Evolutionary conservation across 2,329 filamentous ascomycete species (phyloP), one percentile per base, ranked within the genome.

Genomic region (Biscogniauxia mediterranea): DNA sequence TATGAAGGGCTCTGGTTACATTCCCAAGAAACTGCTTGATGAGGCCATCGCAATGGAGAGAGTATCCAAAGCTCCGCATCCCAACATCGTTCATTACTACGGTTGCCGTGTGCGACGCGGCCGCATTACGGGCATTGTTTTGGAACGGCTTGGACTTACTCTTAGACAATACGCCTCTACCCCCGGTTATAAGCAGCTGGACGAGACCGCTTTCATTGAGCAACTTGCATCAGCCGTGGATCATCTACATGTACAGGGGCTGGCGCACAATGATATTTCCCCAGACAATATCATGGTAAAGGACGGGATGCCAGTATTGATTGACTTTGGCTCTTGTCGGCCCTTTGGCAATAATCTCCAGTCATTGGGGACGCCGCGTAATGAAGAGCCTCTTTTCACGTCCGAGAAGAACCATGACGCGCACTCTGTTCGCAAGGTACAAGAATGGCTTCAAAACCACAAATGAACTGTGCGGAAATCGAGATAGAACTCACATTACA

Each of bases 211-310:
- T 56, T 50, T 62, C 54, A 51, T 59, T 52, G 52, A 55, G 46
- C 62, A 57, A 42, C 61, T 73, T 15, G 49, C 67, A 56, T 70
- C 69, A 17, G 68, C 68, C 15, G 62, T 71, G 15, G 26, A 59
- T 46, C 58, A 70, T 54, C 59, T 71, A 23, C 69, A 72, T 59
- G 62, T 56, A 11, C 63, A 68, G 56, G 70, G 71, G 5, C 58
- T 69, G 49, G 70, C 69, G 8, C 69, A 73, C 52, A 72, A 73
- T 57, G 68, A 73, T 59, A 63, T 73, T 55, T 69, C 63, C 42
- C 69, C 71, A 15, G 15, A 61, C 32, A 73, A 73, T 54, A 65
- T 73, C 55, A 64, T 73, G 61, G 52, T 72, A 15, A 61, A 63
- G 25, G 56, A 66, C 23, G 66, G 63, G 7, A 63, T 63, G 59